Conservation (phyloP, 169 alveolate species). For the Amoebophrya sp. region DNA sequence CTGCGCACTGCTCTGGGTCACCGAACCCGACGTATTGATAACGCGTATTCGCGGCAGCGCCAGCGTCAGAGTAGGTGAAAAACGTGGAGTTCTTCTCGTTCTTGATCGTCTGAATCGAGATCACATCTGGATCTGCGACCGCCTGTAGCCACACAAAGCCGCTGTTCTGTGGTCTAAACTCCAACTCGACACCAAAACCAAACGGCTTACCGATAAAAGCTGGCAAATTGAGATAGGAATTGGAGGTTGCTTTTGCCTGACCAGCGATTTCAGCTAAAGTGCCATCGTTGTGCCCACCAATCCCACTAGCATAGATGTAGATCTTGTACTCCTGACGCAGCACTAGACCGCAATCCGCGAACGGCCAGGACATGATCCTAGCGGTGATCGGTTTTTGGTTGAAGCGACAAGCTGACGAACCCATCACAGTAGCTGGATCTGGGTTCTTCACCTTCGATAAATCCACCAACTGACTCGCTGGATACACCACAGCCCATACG, state of each 20-base stretch:
- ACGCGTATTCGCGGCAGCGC: background rate
- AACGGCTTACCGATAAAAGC: background rate
- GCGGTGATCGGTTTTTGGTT: background rate
- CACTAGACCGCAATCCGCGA: conserved; percentile 23
- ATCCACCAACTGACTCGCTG: background rate
- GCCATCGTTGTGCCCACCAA: conserved; percentile 11
- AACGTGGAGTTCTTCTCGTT: background rate
- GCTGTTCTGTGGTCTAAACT: background rate
- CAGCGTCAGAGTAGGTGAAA: too few relatives aligned
- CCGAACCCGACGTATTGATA: conserved; percentile 14
- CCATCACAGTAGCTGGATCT: background rate
- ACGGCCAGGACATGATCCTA: conserved; percentile 1
- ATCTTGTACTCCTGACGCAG: background rate
- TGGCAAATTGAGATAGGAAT: background rate
- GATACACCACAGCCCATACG: conserved; percentile 16
- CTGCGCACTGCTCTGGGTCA: background rate
- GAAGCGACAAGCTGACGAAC: background rate
- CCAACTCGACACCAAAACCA: background rate
- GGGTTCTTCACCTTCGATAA: background rate
- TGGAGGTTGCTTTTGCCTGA: conserved; percentile 1
- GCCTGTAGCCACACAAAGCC: conserved; percentile 10
- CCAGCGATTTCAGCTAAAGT: background rate
- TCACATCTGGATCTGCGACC: background rate
- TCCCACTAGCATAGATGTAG: background rate
- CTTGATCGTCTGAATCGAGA: background rate